Base-by-base conservation (phyloP, 352 stramenopile species). In the Peronospora belbahrii region DNA sequence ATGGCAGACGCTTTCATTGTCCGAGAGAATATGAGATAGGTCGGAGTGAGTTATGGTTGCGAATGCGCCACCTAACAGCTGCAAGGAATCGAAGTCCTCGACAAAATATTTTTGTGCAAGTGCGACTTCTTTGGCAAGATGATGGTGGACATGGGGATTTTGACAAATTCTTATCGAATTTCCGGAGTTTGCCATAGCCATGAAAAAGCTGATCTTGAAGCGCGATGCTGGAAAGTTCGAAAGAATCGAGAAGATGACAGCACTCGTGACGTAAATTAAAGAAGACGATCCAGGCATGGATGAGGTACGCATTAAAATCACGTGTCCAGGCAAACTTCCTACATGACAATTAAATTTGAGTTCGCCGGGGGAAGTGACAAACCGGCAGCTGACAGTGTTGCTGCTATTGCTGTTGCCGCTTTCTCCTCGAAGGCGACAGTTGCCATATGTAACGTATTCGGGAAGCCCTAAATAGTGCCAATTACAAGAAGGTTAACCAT, bases 141-240 rank as follows among this genome's bases (percentile, higher is more conserved):
- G n/a, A n/a, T 82, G 39, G 83, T 83, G 24, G 68, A 63, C 2
- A 61, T 85, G 20, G 68, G 70, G 68, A 2, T 84, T 84, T 56
- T 63, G 83, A 33, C 83, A 83, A 44, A 84, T 88, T 33, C 44
- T 84, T 15, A 70, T 69, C 15, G 73, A 85, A 43, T 84, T 83
- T n/a, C 70, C 76, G 1, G 73, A 84, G 50, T 88, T 88, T 32
- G 76, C 70, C 6, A 81, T 48, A 4, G 66, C 65, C 5, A 84
- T n/a, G 73, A 82, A 81, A 60, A 72, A 74, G 5, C 46, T 85
- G 8, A 82, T 85, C 31, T 69, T 85, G 40, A 83, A 83, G 54
- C 69, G 68, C 69, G 68, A 85, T 27, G 66, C 65, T 5, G 59
- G 82, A 44, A 79, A 85, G 67, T 85, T 59, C 2, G 67, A 82